These are phyloP conservation scores for Fagopyrum tataricum DNA, from an alignment of 148 eudicot species.

Conservation along the genomic window DNA sequence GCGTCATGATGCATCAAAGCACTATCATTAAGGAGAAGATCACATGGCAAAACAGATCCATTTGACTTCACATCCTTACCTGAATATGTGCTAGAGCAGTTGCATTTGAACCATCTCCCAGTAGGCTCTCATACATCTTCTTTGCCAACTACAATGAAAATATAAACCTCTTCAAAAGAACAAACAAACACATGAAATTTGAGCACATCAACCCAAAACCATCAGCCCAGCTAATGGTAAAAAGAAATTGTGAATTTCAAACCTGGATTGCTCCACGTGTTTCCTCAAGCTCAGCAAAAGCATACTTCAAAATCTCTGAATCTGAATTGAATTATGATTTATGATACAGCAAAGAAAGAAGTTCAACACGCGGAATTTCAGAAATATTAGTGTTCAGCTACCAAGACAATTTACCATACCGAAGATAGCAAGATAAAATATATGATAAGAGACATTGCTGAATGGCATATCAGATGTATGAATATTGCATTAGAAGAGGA, in stretches of 20 bases:
- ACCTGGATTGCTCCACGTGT: conserved; percentile 96
- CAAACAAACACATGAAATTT: not conserved
- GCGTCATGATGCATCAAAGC: not conserved
- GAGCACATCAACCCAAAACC: not conserved
- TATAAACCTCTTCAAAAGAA: not conserved
- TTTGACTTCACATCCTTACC: conserved; percentile 29
- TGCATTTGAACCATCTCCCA: conserved; percentile 62
- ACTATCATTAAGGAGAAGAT: not conserved
- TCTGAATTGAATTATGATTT: conserved; percentile 30
- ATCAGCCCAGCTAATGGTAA: not conserved
- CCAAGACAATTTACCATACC: not conserved
- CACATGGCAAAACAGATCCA: not conserved
- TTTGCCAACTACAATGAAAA: conserved; percentile 64
- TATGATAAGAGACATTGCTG: not conserved
- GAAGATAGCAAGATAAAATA: not conserved
- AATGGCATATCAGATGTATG: not conserved
- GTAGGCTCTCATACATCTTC: conserved; percentile 77
- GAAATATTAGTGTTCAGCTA: not conserved
- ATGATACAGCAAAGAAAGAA: conserved; percentile 1
- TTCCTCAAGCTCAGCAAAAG: conserved; percentile 96
- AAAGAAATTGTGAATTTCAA: not conserved
- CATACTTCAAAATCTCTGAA: conserved; percentile 80
- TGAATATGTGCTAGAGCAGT: conserved; percentile 89
- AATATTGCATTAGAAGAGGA: conserved; percentile 11
- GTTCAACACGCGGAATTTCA: not conserved